Conservation (phyloP, 176 grass and related monocot genomes). For the Elymus sibiricus region DNA sequence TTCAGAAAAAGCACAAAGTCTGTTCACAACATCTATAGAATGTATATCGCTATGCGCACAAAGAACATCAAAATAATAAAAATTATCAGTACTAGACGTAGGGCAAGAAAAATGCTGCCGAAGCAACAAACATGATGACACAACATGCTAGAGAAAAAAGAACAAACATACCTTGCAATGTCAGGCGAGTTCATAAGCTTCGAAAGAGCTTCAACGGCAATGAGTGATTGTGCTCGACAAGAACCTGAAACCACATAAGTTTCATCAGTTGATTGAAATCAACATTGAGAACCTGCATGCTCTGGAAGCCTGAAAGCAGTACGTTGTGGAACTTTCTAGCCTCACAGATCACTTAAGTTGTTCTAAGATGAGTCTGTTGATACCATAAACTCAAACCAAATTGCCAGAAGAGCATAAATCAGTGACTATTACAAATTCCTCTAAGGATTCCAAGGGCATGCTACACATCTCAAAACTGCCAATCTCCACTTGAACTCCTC, state of each 20-base stretch:
- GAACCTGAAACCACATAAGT: conserved; percentile 51
- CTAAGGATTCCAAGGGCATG: not conserved
- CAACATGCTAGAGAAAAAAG: conserved; percentile 11
- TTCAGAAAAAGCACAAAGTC: conserved; percentile 67
- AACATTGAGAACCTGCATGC: not conserved
- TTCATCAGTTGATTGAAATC: not conserved
- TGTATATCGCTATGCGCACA: conserved; percentile 92
- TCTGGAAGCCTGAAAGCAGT: not conserved
- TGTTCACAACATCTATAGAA: conserved; percentile 97
- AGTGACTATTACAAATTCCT: not conserved
- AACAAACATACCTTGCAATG: conserved; percentile 56
- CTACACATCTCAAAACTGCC: not conserved
- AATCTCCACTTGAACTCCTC: not conserved
- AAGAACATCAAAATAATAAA: conserved; percentile 74
- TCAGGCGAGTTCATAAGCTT: conserved; percentile 84
- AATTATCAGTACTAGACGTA: not conserved
- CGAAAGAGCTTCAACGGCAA: conserved; percentile 82
- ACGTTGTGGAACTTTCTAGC: not conserved
- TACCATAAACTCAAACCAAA: not conserved
- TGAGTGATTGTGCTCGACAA: conserved; percentile 73
- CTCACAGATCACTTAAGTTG: not conserved
- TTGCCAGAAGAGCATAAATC: not conserved
- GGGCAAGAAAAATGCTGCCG: not conserved
- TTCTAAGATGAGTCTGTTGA: not conserved
- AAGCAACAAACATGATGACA: not conserved